Percentiles rank a stretch among this genome's conserved stretches.
These are phyloP conservation scores for Neurospora discreta DNA, from an alignment of 495 filamentous ascomycete species.

Conservation along the genomic window DNA sequence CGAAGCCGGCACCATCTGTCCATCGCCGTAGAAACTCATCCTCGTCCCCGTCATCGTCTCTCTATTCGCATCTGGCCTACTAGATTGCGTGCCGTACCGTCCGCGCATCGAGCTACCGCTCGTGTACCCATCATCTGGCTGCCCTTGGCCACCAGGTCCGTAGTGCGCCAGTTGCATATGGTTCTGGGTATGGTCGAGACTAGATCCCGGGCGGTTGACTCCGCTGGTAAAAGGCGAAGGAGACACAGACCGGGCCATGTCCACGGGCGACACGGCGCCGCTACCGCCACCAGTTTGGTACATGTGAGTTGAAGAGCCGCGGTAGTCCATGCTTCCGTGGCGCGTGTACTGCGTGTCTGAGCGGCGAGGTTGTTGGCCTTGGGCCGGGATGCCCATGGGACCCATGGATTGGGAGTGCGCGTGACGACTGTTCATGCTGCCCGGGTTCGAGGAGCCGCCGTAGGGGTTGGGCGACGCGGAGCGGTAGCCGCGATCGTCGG, in stretches of 20 bases:
- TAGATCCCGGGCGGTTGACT: background rate
- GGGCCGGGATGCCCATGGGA: slow-evolving; percentile 1
- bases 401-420: slow-evolving; percentile 14
- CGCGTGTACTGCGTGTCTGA: background rate
- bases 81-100: slow-evolving; percentile 4
- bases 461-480: slow-evolving; percentile 43
- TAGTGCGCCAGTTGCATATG: background rate
- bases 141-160: background rate
- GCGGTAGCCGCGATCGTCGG: slow-evolving; percentile 19
- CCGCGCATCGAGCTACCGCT: background rate
- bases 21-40: slow-evolving; percentile 48
- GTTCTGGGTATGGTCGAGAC: background rate
- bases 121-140: background rate
- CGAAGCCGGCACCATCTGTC: slow-evolving; percentile 28
- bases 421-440: background rate
- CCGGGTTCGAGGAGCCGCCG: slow-evolving; percentile 14
- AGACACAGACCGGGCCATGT: slow-evolving; percentile 34
- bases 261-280: slow-evolving; percentile 34
- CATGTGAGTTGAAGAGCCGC: background rate
- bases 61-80: slow-evolving; percentile 25
- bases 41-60: slow-evolving; percentile 22
- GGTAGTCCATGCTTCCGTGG: background rate
- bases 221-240: slow-evolving; percentile 31
- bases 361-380: background rate
- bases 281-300: slow-evolving; percentile 25